A percentile compares a stretch with the other conserved stretches of the same genome.
These are phyloP conservation scores for Sarcomyxa edulis DNA, from an alignment of 768 basidiomycete species.

Conservation along the genomic window DNA sequence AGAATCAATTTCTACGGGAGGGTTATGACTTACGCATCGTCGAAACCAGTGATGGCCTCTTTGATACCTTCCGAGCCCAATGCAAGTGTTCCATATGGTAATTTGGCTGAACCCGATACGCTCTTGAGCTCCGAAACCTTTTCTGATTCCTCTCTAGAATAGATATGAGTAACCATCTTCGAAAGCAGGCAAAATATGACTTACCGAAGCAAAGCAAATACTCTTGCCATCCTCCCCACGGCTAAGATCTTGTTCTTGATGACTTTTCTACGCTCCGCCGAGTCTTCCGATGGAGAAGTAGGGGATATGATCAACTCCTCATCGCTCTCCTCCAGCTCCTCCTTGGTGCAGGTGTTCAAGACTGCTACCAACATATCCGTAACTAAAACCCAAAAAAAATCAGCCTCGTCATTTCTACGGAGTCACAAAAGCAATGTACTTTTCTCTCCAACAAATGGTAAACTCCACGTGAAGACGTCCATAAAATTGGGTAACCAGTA, in stretches of 20 bases:
- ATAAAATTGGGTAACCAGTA: slow-evolving; percentile 99
- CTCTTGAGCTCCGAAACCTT: slow-evolving; percentile 95
- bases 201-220: slow-evolving; percentile 92
- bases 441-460: slow-evolving; percentile 98
- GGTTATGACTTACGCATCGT: slow-evolving; percentile 77
- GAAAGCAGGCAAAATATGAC: slow-evolving; percentile 23
- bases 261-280: slow-evolving; percentile 73
- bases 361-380: slow-evolving; percentile 99
- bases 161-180: background rate
- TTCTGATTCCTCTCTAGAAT: slow-evolving; percentile 89
- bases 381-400: slow-evolving; percentile 58
- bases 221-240: slow-evolving; percentile 92
- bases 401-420: slow-evolving; percentile 1
- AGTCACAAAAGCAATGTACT: slow-evolving; percentile 38
- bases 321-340: slow-evolving; percentile 88
- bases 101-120: slow-evolving; percentile 68
- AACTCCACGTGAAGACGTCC: slow-evolving; percentile 99
- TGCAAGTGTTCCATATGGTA: slow-evolving; percentile 82
- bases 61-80: slow-evolving; percentile 92
- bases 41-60: slow-evolving; percentile 89
- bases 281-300: slow-evolving; percentile 38
- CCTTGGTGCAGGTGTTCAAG: slow-evolving; percentile 91
- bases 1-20: background rate
- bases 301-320: slow-evolving; percentile 44
- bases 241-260: slow-evolving; percentile 99